phyloP scores from a whole-genome alignment of 257 asterid genomes.

The Solanum chiquidenum region DNA sequence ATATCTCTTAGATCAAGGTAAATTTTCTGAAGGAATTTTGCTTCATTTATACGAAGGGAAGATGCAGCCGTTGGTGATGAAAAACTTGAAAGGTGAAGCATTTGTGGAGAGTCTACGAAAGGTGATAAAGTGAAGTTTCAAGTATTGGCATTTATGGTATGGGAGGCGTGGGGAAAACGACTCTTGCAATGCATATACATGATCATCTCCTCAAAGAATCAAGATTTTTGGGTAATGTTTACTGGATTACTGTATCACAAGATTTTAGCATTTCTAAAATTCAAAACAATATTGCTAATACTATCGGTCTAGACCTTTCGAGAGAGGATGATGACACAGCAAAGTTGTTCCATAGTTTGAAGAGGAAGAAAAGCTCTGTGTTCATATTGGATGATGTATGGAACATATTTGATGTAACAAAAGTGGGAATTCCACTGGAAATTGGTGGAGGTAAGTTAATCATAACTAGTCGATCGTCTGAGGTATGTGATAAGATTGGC shows the following conservation, averaged over 20 bases:
- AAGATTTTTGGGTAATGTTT: neutral
- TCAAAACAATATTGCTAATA: neutral
- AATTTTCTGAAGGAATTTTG: neutral
- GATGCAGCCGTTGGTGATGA: neutral
- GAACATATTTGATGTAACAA: neutral
- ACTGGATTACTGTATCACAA: neutral
- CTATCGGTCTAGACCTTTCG: neutral
- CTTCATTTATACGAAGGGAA: neutral
- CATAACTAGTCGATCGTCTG: constrained; percentile 6
- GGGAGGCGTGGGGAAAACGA: neutral
- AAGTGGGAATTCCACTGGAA: neutral
- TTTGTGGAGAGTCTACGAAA: neutral
- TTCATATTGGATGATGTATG: constrained; percentile 14
- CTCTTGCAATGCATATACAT: neutral
- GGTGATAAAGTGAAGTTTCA: neutral
- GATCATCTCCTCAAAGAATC: neutral
- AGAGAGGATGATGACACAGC: neutral
- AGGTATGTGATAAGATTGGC: neutral
- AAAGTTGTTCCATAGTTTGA: neutral
- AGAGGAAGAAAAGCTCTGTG: neutral
- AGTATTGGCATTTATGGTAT: neutral
- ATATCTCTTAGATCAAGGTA: neutral
- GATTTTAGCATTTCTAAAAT: neutral
- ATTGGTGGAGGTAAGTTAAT: constrained; percentile 1
- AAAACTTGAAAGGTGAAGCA: neutral